phyloP scores from a whole-genome alignment of 768 basidiomycete species.

The Dioszegia crocea region DNA sequence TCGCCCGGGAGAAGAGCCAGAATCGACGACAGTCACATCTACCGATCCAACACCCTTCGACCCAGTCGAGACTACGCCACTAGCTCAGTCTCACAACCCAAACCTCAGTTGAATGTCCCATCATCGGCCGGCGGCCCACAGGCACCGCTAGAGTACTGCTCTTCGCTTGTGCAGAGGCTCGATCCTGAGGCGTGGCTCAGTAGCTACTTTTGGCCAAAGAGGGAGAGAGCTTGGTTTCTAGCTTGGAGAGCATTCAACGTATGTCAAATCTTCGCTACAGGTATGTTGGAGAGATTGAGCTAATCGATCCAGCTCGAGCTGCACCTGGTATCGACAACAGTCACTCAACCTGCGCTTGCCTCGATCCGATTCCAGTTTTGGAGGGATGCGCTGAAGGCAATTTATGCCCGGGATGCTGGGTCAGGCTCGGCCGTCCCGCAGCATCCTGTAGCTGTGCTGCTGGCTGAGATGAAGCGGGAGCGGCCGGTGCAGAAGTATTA shows the following conservation, averaged over 20 bases:
- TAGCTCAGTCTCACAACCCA: neutral
- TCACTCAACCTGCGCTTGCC: constrained; percentile 46
- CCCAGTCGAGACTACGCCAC: neutral
- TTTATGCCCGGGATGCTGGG: constrained; percentile 15
- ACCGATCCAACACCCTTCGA: neutral
- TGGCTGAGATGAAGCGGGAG: constrained; percentile 29
- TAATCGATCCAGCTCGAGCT: constrained; percentile 40
- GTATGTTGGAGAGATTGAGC: neutral
- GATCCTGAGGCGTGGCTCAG: constrained; percentile 48
- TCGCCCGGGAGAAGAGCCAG: too few species aligned
- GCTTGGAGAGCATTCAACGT: constrained; percentile 49
- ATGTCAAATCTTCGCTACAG: constrained; percentile 12
- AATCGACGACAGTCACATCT: too few species aligned
- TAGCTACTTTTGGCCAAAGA: constrained; percentile 43
- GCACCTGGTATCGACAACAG: constrained; percentile 39
- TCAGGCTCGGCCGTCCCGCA: constrained; percentile 27
- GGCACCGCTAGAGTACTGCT: constrained; percentile 42
- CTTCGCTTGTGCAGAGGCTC: constrained; percentile 37
- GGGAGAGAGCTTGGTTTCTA: constrained; percentile 41
- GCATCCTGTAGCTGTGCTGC: constrained; percentile 44
- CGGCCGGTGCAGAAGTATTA: constrained; percentile 47
- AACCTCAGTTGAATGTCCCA: neutral
- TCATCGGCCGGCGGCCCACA: constrained; percentile 30
- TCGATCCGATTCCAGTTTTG: constrained; percentile 50
- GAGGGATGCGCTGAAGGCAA: constrained; percentile 44